Evolutionary conservation across 495 filamentous ascomycete genomes (phyloP), one percentile per base, ranked within the genome.

Genomic region (Glonium stellatum): DNA sequence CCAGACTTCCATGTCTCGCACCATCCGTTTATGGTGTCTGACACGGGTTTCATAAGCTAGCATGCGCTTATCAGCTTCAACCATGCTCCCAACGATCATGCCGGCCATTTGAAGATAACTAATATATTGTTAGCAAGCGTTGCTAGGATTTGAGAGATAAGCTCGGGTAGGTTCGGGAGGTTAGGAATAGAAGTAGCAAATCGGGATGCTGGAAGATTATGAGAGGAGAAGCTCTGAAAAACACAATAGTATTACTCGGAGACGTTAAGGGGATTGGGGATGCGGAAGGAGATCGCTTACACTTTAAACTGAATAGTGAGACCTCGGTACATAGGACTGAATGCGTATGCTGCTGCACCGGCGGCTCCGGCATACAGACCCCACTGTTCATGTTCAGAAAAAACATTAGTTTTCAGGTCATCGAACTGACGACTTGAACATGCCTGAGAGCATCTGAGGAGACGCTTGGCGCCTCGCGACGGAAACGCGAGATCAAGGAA

Each of bases 221-320:
- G 27, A 6, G 2, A 31, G 27, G 27, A 31, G 27, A 31, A 31
- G 27, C 27, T 31, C 6, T 31, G 27, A 31, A 31, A 31, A 31
- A 31, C 27, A 31, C 27, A 31, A 6, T 6, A 31, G 27, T 31
- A 31, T 31, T 31, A 56, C 13, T 44, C 13, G 39, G 39, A 11
- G 4, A 4, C 13, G 12, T 4, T 18, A 44, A 18, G 39, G 39
- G 15, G 15, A 39, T 15, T 39, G 36, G 36, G 36, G 15, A 21
- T 23, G 48, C 0, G 4, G 48, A 51, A 50, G 6, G 13, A 3
- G 47, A 50, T 21, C 36, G 74, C 83, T 62, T 80, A 89, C 77
- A 92, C 83, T 76, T 96, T 96, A 74, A 95, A 96, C 70, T 95
- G 91, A 19, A 90, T 76, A 1, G 91, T 96, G 63, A 95, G 69